Evolutionary conservation across 1,284 basidiomycete genomes (phyloP).

Genomic region (Irpex sp.): DNA sequence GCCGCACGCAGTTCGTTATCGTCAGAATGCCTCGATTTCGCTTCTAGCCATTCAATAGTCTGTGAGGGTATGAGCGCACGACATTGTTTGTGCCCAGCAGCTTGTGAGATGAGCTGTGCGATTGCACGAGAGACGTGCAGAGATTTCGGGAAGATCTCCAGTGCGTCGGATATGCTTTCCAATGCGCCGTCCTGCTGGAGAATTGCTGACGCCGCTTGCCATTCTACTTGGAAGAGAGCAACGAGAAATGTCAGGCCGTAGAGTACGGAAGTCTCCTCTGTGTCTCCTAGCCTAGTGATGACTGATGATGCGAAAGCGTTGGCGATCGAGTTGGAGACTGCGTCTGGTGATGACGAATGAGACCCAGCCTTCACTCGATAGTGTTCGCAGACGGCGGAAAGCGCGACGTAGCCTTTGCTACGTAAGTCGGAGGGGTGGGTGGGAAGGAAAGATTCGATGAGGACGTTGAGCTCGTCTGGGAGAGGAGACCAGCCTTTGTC

Average conservation of each 20-base stretch:
- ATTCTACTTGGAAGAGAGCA: slow-evolving; percentile 75
- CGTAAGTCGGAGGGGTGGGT: slow-evolving; percentile 37
- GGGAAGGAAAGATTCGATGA: slow-evolving; percentile 53
- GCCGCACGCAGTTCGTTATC: slow-evolving; percentile 49
- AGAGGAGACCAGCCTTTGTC: slow-evolving; percentile 29
- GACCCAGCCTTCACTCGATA: slow-evolving; percentile 33
- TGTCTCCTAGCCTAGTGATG: slow-evolving; percentile 44
- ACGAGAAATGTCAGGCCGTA: slow-evolving; percentile 57
- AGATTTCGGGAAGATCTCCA: slow-evolving; percentile 54
- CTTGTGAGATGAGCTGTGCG: slow-evolving; percentile 68
- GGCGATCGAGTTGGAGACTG: slow-evolving; percentile 42
- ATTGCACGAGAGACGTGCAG: slow-evolving; percentile 43
- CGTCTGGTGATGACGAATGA: slow-evolving; percentile 31
- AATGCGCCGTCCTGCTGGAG: slow-evolving; percentile 57
- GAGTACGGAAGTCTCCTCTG: slow-evolving; percentile 44
- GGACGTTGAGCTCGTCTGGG: slow-evolving; percentile 49
- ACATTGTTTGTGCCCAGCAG: slow-evolving; percentile 66
- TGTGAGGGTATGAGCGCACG: slow-evolving; percentile 54
- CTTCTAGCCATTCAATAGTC: slow-evolving; percentile 56
- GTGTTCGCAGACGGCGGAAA: slow-evolving; percentile 61
- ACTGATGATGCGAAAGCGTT: slow-evolving; percentile 44
- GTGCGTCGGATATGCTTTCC: slow-evolving; percentile 55
- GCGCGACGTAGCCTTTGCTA: slow-evolving; percentile 61
- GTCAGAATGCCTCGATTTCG: slow-evolving; percentile 42
- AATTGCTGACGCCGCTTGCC: slow-evolving; percentile 53